Percentiles rank a stretch among this genome's conserved stretches.
Evolutionary conservation across 2,329 filamentous ascomycete species (phyloP).

Genomic region (Fusarium guadeloupense): DNA sequence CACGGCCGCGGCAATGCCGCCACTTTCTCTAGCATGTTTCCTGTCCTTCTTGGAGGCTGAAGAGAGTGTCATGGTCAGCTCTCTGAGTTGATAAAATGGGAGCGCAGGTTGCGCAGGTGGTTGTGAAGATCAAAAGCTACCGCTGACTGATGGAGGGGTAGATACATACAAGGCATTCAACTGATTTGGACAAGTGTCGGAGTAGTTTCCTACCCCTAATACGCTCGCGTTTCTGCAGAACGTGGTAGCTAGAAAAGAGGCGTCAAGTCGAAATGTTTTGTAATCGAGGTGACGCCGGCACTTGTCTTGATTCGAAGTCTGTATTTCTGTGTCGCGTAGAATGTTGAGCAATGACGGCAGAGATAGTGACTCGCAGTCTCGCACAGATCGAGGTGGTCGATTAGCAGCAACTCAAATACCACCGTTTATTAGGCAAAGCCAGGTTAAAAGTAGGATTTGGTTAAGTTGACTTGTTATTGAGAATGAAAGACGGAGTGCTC

Average conservation of each 20-base stretch:
- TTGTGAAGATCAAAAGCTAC: constrained; percentile 16
- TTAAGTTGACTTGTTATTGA: constrained; percentile 19
- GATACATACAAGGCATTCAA: constrained; percentile 51
- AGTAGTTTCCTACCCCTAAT: constrained; percentile 47
- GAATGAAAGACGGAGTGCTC: constrained; percentile 31
- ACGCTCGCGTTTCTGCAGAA: constrained; percentile 46
- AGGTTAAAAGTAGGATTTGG: too few species aligned
- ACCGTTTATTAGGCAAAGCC: constrained; percentile 3
- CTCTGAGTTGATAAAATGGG: constrained; percentile 12
- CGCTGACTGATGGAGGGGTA: constrained; percentile 20
- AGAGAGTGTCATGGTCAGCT: constrained; percentile 42
- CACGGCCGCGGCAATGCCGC: constrained; percentile 63
- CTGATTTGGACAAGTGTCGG: constrained; percentile 43
- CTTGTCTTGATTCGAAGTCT: constrained; percentile 31
- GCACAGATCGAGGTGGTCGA: constrained; percentile 16
- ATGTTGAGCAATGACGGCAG: constrained; percentile 25
- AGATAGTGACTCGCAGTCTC: constrained; percentile 22
- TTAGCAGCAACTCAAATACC: constrained; percentile 17
- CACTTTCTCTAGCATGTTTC: constrained; percentile 64
- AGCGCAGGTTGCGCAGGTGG: constrained; percentile 30
- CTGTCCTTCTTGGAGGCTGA: constrained; percentile 61
- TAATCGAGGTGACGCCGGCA: constrained; percentile 33
- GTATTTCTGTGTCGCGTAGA: constrained; percentile 34
- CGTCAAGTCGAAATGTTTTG: constrained; percentile 19
- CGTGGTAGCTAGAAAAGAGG: constrained; percentile 25